phyloP scores from a whole-genome alignment of 2,329 filamentous ascomycete species.

The Berkeleyomyces basicola region DNA sequence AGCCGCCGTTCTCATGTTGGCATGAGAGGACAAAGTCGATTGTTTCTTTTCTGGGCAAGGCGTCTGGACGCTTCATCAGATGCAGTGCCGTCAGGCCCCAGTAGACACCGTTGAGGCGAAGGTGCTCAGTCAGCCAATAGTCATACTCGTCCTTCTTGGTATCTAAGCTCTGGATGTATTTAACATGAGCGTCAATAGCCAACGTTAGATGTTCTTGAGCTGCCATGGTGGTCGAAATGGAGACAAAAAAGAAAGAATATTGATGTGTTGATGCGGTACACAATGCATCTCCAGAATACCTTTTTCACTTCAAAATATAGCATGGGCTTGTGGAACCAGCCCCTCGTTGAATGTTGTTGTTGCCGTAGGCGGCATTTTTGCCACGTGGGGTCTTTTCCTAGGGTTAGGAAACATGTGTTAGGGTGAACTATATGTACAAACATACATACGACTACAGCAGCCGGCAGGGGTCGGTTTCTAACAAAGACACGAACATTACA shows the following conservation, averaged over 20 bases:
- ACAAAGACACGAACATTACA: neutral
- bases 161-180: conserved; percentile 85
- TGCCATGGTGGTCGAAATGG: neutral
- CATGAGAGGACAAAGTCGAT: conserved; percentile 94
- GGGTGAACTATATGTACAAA: too few species aligned
- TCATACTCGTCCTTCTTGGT: conserved; percentile 86
- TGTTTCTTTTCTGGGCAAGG: conserved; percentile 61
- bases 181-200: conserved; percentile 51
- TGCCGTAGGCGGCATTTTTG: neutral
- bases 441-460: neutral
- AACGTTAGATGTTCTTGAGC: conserved; percentile 27
- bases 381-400: neutral
- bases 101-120: conserved; percentile 89
- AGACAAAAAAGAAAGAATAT: neutral
- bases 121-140: conserved; percentile 94
- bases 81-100: conserved; percentile 87
- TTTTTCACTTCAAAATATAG: neutral
- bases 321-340: neutral
- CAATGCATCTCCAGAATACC: neutral
- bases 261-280: neutral
- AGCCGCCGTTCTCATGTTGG: conserved; percentile 74
- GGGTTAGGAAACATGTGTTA: neutral
- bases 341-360: neutral
- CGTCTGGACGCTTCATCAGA: conserved; percentile 65
- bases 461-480: neutral